Evolutionary conservation across 2,329 filamentous ascomycete genomes (phyloP).

Genomic region (Microcera coccophila): DNA sequence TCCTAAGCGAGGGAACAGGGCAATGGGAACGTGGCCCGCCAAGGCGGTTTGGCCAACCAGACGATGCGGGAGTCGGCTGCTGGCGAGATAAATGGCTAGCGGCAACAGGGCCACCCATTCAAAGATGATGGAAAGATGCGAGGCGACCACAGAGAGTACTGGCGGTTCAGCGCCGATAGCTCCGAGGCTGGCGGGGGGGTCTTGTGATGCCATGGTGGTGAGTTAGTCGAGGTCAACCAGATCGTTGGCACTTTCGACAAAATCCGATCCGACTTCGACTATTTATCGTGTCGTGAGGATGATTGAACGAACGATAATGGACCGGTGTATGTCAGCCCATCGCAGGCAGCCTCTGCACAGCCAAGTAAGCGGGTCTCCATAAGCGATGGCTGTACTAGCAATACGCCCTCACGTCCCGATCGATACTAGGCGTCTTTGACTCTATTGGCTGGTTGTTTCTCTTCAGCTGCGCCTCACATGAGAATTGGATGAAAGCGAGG

Average conservation of each 20-base stretch:
- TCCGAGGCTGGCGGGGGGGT: neutral
- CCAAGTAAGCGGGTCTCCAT: neutral
- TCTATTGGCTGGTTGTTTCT: neutral
- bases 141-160: neutral
- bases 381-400: neutral
- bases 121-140: neutral
- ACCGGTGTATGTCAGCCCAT: neutral
- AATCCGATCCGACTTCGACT: neutral
- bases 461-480: neutral
- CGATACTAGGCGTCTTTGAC: neutral
- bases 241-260: neutral
- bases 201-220: neutral
- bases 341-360: neutral
- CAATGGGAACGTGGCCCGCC: neutral
- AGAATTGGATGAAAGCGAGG: neutral
- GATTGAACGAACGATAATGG: neutral
- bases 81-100: slow-evolving; percentile 1
- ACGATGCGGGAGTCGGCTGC: slow-evolving; percentile 1
- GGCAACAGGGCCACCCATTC: neutral
- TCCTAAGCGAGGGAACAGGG: slow-evolving; percentile 3
- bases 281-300: neutral
- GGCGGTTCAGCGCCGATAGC: neutral
- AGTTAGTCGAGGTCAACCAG: neutral
- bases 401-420: neutral
- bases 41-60: slow-evolving; percentile 3